Base-by-base conservation (phyloP, 129 eudicot species). In the Dittrichia graveolens region DNA sequence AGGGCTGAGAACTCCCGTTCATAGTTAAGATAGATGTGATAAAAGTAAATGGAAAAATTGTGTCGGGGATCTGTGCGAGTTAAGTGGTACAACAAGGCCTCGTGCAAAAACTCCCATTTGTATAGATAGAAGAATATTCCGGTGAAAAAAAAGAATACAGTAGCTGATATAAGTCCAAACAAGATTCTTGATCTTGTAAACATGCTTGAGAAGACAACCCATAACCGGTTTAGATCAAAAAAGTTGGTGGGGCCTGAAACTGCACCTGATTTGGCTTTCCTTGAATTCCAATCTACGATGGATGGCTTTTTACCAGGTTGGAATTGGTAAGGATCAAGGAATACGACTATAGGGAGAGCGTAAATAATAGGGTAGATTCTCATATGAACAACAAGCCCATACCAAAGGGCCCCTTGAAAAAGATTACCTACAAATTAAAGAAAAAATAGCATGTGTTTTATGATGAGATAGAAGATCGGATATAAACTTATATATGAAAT, bases 31-130 rank as follows among this genome's bases (percentile, higher is more conserved):
- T 94, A 94, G 71, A 94, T 88, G 83, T 94, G 96, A 77, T 94
- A 94, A 75, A 94, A 94, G 49, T 94, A 94, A 52, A 94, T 86
- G 6, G 99, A 94, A 73, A 94, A 94, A 62, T 94, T 94, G 77
- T 90, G 99, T 55, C 99, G 82, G 5, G 99, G 99, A 75, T 94
- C 99, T 13, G 97, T 90, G 37, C 99, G 99, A 13, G 99, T 94
- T 44, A 94, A 87, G 75, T 94, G 99, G 82, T 94, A 94, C 48
- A 94, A 78, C 81, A 94, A 56, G 48, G 97, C 95, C 77, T 94
- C 99, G 13, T 94, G 72, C 83, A 94, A 74, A 84, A 90, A 94
- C 72, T 94, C 97, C 93, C 93, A 84, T 53, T 82, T 91, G 41
- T 94, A 94, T 14, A 94, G 73, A 62, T 75, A 84, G 79, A 85